Evolutionary conservation across 2,329 filamentous ascomycete genomes (phyloP), one percentile per base, ranked within the genome.

Genomic region (Blumeria graminis): DNA sequence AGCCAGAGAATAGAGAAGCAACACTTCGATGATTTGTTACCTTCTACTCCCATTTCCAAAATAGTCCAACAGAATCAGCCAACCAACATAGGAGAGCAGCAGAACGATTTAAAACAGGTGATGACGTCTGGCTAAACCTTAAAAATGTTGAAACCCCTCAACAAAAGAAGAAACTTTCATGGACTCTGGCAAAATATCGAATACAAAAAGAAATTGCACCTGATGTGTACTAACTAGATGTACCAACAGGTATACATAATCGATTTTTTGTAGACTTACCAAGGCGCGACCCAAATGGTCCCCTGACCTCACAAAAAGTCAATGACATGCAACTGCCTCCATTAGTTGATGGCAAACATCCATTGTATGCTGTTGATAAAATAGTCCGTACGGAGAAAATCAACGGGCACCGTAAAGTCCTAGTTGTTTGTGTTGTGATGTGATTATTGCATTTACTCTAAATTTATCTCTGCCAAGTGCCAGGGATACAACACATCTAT

Each of bases 201-300:
- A 52, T 52, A 35, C 22, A 52, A 52, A 52, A 50, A 50, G 46
- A 50, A 50, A 50, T 50, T 50, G 16, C 5, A 52, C 32, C 48
- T 33, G 48, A 52, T 35, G 48, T 35, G 48, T 52, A 34, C 38
- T 14, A 39, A 22, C 51, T 38, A 38, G 51, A 39, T 54, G 51
- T 38, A 54, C 51, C 51, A 54, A 38, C 51, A 54, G n/a, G 34
- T 4, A 54, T 54, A 38, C 51, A 54, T n/a, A 54, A 38, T 54
- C 34, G 51, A 38, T 54, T 54, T 39, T 39, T 36, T 39, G 51
- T 54, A 54, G 51, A 54, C 34, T 39, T 54, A 38, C 22, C 38
- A 36, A 54, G 51, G 34, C 51, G 16, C 10, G 34, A 54, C n/a
- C 33, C 51, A 54, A 54, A 54, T 54, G 33, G 22, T 39, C 51